A percentile compares a stretch with the other conserved stretches of the same genome.
These are phyloP conservation scores for Spathaspora hagerdaliae DNA, from an alignment of 805 yeast genomes.

Conservation along the genomic window DNA sequence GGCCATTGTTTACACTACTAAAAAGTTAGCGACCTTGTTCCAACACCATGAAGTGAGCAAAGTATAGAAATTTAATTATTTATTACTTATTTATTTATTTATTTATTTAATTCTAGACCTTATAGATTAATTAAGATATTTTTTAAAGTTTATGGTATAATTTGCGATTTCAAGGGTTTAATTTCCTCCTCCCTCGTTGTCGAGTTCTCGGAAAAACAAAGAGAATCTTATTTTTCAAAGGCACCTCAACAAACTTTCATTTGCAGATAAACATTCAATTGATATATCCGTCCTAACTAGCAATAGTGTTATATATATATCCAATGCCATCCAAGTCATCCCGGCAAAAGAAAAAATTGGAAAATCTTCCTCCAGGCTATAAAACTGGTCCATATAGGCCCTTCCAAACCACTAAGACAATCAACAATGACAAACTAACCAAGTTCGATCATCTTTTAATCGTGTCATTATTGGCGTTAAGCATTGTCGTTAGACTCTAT, in stretches of 20 bases:
- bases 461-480: conserved; percentile 17
- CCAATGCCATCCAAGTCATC: not conserved
- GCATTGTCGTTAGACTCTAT: conserved; percentile 26
- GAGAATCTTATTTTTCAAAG: too few relatives aligned
- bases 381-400: conserved; percentile 28
- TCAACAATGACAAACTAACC: conserved; percentile 7
- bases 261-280: too few relatives aligned
- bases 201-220: too few relatives aligned
- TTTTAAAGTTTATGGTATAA: not conserved
- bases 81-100: not conserved
- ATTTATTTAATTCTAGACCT: not conserved
- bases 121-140: not conserved
- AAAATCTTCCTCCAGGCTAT: conserved; percentile 21
- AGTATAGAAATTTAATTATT: not conserved
- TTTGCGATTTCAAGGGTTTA: too few relatives aligned
- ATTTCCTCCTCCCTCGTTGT: too few relatives aligned
- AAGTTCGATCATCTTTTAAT: conserved; percentile 18
- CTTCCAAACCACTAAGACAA: conserved; percentile 11
- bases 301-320: too few relatives aligned
- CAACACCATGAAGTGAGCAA: not conserved
- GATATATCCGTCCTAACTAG: too few relatives aligned
- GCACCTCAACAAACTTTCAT: too few relatives aligned
- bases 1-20: conserved; percentile 11
- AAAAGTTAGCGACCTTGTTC: conserved; percentile 1
- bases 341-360: not conserved